Base-by-base conservation (phyloP, 768 basidiomycete genomes). In the Pulveroboletus sp. region DNA sequence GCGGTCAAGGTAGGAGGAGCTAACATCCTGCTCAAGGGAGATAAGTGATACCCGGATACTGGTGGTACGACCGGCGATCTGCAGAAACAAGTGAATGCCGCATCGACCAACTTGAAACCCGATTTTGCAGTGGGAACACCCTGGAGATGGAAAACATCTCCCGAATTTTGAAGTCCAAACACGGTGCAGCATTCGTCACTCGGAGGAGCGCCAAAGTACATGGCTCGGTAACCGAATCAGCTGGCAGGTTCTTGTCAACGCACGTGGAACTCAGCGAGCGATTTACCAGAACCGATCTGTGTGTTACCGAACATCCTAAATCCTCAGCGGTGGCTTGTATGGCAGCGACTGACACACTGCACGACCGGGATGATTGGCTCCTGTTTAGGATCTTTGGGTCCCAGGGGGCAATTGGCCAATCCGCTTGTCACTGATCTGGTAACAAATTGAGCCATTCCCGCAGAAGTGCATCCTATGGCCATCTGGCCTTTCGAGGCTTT, bases 371-470 rank as follows among this genome's bases (percentile, higher is more conserved):
- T 5, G n/a, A 15, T 37, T 8, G 28, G 21, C 21, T 21, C 17
- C 43, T n/a, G 41, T 38, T 28, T 37, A 28, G 35, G 33, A 37
- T 49, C 11, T 6, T 8, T 30, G 11, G 28, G 27, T 15, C 28
- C 21, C 30, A 18, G 27, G 3, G 21, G 15, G 31, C 32, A 27
- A 14, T 33, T 18, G 17, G 15, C 31, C 40, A 35, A 26, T 28
- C 35, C 6, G 18, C 18, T 30, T 28, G 8, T 33, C 40, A 33
- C 11, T 13, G 17, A 27, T 27, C 40, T 6, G 8, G 36, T 49
- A 27, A 31, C 43, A 36, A 57, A 47, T 47, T n/a, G n/a, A 24
- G 30, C 39, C 47, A 37, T 39, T 39, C 44, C 21, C 21, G 21
- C 21, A 4, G 21, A 21, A 21, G 27, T 28, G 3, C 21, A 2